Percentiles rank a stretch among this genome's conserved stretches.
These are phyloP conservation scores for Mytilinidion resinicola DNA, from an alignment of 495 filamentous ascomycete genomes.

Conservation along the genomic window DNA sequence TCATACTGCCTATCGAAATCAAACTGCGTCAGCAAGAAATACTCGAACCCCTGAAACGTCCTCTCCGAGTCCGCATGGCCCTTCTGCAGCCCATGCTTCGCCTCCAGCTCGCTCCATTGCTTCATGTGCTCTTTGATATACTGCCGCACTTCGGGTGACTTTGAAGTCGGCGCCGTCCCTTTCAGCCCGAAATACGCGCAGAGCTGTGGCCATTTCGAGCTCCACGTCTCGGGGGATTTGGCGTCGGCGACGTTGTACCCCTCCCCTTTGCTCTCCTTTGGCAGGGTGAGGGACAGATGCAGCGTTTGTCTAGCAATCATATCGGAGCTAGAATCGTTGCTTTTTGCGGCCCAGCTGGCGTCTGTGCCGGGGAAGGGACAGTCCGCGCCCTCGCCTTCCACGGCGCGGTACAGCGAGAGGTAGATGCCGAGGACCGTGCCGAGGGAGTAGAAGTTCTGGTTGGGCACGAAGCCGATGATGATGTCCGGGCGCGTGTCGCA, in stretches of 20 bases:
- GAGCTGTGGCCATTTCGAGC: slow-evolving; percentile 29
- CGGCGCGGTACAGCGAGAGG: slow-evolving; percentile 22
- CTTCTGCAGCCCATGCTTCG: slow-evolving; percentile 28
- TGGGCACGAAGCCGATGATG: slow-evolving; percentile 36
- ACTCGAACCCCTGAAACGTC: slow-evolving; percentile 32
- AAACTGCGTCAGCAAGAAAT: slow-evolving; percentile 32
- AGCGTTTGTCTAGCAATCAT: slow-evolving; percentile 34
- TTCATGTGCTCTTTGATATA: slow-evolving; percentile 32
- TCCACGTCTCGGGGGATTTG: slow-evolving; percentile 25
- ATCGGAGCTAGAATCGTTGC: slow-evolving; percentile 28
- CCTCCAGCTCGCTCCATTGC: slow-evolving; percentile 29
- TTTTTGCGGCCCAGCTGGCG: slow-evolving; percentile 28
- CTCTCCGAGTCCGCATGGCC: slow-evolving; percentile 29
- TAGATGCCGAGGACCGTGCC: slow-evolving; percentile 30
- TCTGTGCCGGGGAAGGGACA: slow-evolving; percentile 30
- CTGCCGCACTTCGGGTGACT: slow-evolving; percentile 21
- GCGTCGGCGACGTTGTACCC: slow-evolving; percentile 35
- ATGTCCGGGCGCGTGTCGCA: slow-evolving; percentile 33
- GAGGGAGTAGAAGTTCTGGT: slow-evolving; percentile 32
- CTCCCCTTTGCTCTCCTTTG: slow-evolving; percentile 17
- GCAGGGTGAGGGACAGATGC: slow-evolving; percentile 23
- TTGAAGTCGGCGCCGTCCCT: slow-evolving; percentile 11
- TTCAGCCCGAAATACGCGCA: slow-evolving; percentile 33
- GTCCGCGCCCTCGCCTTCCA: slow-evolving; percentile 28
- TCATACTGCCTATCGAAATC: slow-evolving; percentile 37